Percentiles rank a stretch among this genome's conserved stretches.
Conservation (phyloP, 768 basidiomycete genomes). For the Pisolithus marmoratus region DNA sequence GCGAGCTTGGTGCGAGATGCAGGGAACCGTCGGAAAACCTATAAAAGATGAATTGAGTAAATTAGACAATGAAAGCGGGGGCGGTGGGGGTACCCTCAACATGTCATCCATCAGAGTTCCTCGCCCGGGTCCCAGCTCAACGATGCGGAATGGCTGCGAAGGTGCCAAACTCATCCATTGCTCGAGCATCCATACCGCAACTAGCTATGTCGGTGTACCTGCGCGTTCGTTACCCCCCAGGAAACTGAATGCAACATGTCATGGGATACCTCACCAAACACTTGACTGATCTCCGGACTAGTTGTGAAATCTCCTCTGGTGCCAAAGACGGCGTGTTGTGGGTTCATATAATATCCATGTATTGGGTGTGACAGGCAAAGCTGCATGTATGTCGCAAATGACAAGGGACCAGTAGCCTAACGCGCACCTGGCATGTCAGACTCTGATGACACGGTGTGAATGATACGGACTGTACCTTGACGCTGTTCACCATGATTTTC, state of each 20-base stretch:
- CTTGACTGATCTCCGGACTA: slow-evolving; percentile 92
- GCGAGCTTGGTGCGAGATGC: slow-evolving; percentile 29
- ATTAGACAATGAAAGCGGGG: neutral
- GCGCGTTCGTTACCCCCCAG: slow-evolving; percentile 35
- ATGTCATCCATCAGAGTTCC: slow-evolving; percentile 92
- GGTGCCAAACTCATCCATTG: slow-evolving; percentile 59
- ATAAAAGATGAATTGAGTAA: neutral
- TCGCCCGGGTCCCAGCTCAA: slow-evolving; percentile 92
- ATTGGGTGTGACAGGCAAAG: slow-evolving; percentile 86
- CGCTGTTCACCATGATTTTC: slow-evolving; percentile 60
- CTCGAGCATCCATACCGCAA: slow-evolving; percentile 81
- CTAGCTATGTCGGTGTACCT: slow-evolving; percentile 47
- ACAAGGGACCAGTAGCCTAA: slow-evolving; percentile 84
- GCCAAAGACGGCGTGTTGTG: slow-evolving; percentile 74
- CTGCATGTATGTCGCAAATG: slow-evolving; percentile 88
- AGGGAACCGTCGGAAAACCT: slow-evolving; percentile 52
- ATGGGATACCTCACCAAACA: slow-evolving; percentile 88
- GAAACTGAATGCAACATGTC: neutral
- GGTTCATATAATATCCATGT: slow-evolving; percentile 88
- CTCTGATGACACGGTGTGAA: neutral
- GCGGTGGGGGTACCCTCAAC: slow-evolving; percentile 51
- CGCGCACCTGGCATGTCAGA: neutral
- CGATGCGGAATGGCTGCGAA: slow-evolving; percentile 52
- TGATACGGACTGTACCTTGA: slow-evolving; percentile 48
- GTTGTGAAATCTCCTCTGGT: slow-evolving; percentile 89